Conservation (phyloP, 768 basidiomycete species). For the Asterophora parasitica region DNA sequence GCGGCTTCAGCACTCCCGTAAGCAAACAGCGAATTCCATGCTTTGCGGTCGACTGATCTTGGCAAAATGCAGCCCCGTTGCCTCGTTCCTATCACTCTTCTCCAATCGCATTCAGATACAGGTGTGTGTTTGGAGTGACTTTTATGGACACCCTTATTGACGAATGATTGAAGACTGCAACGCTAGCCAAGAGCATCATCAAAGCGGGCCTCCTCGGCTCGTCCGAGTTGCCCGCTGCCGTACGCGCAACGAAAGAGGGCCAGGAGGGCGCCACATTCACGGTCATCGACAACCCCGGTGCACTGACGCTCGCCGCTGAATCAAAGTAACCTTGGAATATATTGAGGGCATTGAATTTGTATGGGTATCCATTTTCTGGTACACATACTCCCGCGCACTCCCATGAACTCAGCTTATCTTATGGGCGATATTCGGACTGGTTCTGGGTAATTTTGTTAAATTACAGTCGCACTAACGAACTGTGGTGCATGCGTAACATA, state of each 20-base stretch:
- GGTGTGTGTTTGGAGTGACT: constrained; percentile 31
- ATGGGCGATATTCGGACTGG: too few relatives aligned
- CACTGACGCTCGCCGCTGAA: constrained; percentile 31
- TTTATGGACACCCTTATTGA: too few relatives aligned
- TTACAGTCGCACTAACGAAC: too few relatives aligned
- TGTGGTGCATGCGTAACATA: too few relatives aligned
- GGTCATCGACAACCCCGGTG: constrained; percentile 51
- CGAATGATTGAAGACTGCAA: constrained; percentile 34
- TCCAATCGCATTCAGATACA: constrained; percentile 38
- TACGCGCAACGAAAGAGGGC: constrained; percentile 37
- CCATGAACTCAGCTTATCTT: too few relatives aligned
- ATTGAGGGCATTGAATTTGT: not conserved
- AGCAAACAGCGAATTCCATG: not conserved
- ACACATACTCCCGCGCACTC: too few relatives aligned
- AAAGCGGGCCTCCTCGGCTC: constrained; percentile 54
- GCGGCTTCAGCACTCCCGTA: constrained; percentile 42
- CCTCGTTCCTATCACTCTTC: constrained; percentile 33
- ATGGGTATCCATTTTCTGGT: too few relatives aligned
- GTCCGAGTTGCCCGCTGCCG: constrained; percentile 38
- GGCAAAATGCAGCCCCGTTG: constrained; percentile 28
- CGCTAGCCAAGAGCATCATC: constrained; percentile 50
- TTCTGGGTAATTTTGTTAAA: too few relatives aligned
- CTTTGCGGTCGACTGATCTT: not conserved
- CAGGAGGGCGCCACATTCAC: constrained; percentile 41
- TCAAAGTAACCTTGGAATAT: not conserved